phyloP scores from a whole-genome alignment of 768 basidiomycete species.

The Boletus rubescentipes region DNA sequence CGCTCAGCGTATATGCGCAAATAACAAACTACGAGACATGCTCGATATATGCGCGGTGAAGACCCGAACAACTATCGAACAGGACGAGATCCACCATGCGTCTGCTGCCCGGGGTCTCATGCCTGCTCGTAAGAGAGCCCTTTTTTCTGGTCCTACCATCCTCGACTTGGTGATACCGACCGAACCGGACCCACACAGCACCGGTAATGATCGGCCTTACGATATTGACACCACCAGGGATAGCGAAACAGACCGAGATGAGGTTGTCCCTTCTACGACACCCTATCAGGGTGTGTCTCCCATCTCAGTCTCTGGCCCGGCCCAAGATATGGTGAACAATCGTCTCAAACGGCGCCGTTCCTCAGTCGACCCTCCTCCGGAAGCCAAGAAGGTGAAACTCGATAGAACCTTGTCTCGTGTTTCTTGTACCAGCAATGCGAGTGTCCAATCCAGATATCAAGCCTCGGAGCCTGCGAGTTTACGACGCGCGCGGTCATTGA shows the following conservation, averaged over 20 bases:
- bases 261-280: background rate
- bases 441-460: conserved; percentile 11
- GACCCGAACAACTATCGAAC: background rate
- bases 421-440: background rate
- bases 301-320: background rate
- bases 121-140: background rate
- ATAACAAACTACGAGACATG: background rate
- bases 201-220: background rate
- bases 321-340: background rate
- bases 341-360: conserved; percentile 18
- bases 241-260: background rate
- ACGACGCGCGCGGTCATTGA: conserved; percentile 40
- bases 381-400: conserved; percentile 22
- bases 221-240: background rate
- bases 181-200: background rate
- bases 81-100: background rate
- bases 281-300: background rate
- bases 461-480: conserved; percentile 40
- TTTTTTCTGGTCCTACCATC: background rate
- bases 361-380: background rate
- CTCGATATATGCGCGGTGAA: conserved; percentile 13
- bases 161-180: background rate
- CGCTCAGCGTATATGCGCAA: background rate
- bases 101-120: background rate
- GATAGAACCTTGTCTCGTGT: conserved; percentile 2